These are phyloP conservation scores for Curvularia sp. DNA, from an alignment of 2,329 filamentous ascomycete species.

Conservation along the genomic window DNA sequence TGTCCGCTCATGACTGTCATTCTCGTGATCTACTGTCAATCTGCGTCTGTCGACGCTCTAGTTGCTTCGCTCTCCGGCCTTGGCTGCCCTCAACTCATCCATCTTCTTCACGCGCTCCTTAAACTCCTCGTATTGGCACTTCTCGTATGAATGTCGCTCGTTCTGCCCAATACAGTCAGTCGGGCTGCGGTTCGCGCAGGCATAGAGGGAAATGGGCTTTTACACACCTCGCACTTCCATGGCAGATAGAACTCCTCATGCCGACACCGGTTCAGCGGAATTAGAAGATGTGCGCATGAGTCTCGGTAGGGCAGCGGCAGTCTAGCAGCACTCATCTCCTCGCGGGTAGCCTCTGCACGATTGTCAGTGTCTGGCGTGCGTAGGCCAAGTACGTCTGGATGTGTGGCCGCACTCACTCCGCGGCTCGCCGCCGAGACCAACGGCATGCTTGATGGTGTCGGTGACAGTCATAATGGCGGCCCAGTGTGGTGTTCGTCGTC, in stretches of 20 bases:
- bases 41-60: slow-evolving; percentile 47
- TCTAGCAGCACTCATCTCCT: slow-evolving; percentile 91
- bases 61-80: slow-evolving; percentile 85
- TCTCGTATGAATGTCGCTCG: slow-evolving; percentile 97
- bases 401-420: slow-evolving; percentile 35
- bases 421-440: slow-evolving; percentile 52
- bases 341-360: slow-evolving; percentile 74
- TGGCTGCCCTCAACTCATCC: slow-evolving; percentile 89
- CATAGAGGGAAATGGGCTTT: background rate
- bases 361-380: slow-evolving; percentile 41
- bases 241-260: slow-evolving; percentile 90
- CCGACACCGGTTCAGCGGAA: slow-evolving; percentile 94
- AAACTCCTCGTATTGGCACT: slow-evolving; percentile 99
- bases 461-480: slow-evolving; percentile 51
- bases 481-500: slow-evolving; percentile 21
- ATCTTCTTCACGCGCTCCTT: slow-evolving; percentile 99
- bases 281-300: slow-evolving; percentile 91
- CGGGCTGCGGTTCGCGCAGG: background rate
- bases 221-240: slow-evolving; percentile 93
- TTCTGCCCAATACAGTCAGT: slow-evolving; percentile 64
- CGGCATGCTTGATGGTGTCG: slow-evolving; percentile 57
- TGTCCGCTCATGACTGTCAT: slow-evolving; percentile 9
- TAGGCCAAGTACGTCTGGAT: slow-evolving; percentile 26
- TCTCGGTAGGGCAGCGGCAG: slow-evolving; percentile 92
- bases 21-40: slow-evolving; percentile 3